Evolutionary conservation across 2,329 filamentous ascomycete genomes (phyloP), one percentile per base, ranked within the genome.

Genomic region (Talaromyces sp.): DNA sequence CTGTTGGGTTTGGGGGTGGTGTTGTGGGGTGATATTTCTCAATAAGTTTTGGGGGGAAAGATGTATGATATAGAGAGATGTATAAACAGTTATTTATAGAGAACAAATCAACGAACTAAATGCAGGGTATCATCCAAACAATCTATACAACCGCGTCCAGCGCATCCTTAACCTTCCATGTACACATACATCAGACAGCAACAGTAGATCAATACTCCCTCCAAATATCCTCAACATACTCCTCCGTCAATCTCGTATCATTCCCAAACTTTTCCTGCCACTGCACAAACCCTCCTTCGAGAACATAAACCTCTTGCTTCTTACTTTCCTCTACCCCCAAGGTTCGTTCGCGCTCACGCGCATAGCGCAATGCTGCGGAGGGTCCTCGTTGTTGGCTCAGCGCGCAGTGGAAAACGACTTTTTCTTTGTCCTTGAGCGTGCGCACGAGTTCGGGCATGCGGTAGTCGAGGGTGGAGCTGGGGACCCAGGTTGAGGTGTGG

Each of bases 331-430:
- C 73, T 19, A 65, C 65, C 4, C 75, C 77, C 33, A 78, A 67
- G 62, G 80, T 60, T 55, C 81, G 77, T 64, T 88, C 84, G 48
- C 85, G 80, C 75, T 91, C 88, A 5, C 75, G 69, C 0, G 69
- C 70, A 72, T 97, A 97, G 67, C 82, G 81, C 65, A 96, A 75
- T 3, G 94, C 94, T 3, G 93, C 91, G 53, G 83, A 83, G 0
- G 94, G 94, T 0, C 94, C 94, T 0, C 94, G 82, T 76, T 96
- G 89, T 77, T 97, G 94, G 64, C 88, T 93, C 57, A 97, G 78
- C 17, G 89, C 89, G 75, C 94, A 99, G 77, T 99, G 94, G 73
- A 99, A 99, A 1, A 99, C 84, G 13, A 99, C 91, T 10, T 82
- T 87, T 57, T 94, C 84, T 73, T 91, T 91, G 69, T 87, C 85